Evolutionary conservation across 306 rosid genomes (phyloP).

Genomic region (Glycine tomentella): DNA sequence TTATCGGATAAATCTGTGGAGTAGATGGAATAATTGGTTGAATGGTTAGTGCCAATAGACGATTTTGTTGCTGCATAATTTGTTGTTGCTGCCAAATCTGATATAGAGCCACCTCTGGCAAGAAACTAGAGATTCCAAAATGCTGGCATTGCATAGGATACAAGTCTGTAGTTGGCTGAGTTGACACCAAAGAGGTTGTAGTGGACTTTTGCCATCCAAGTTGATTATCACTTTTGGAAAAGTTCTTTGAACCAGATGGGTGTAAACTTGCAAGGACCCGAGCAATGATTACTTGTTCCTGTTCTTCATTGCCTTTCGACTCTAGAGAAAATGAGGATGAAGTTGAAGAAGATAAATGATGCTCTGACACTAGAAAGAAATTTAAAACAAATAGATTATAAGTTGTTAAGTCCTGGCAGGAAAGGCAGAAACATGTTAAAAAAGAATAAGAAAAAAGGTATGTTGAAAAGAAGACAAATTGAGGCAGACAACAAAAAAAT

Average conservation of each 20-base stretch:
- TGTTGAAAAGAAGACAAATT: conserved; percentile 16
- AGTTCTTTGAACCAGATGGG: conserved; percentile 49
- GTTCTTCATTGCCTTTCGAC: conserved; percentile 65
- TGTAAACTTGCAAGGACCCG: conserved; percentile 64
- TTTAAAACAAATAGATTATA: conserved; percentile 32
- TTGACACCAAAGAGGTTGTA: conserved; percentile 48
- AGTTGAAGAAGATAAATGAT: conserved; percentile 50
- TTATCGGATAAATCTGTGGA: conserved; percentile 66
- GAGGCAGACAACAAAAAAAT: conserved; percentile 21
- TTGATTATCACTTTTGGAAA: conserved; percentile 46
- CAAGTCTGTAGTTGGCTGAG: conserved; percentile 49
- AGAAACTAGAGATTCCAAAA: conserved; percentile 59
- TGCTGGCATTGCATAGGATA: conserved; percentile 60
- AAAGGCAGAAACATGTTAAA: conserved; percentile 20
- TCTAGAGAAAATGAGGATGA: conserved; percentile 52
- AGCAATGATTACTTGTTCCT: conserved; percentile 73
- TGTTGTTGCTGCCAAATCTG: conserved; percentile 85
- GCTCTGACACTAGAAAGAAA: conserved; percentile 69
- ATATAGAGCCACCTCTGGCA: conserved; percentile 64
- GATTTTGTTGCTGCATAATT: conserved; percentile 64
- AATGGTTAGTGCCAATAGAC: conserved; percentile 62
- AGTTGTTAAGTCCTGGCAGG: conserved; percentile 25
- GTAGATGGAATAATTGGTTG: conserved; percentile 56
- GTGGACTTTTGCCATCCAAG: conserved; percentile 48
- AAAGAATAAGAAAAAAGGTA: not conserved